These are phyloP conservation scores for Gleditsia sinensis DNA, from an alignment of 306 rosid genomes.

Conservation along the genomic window DNA sequence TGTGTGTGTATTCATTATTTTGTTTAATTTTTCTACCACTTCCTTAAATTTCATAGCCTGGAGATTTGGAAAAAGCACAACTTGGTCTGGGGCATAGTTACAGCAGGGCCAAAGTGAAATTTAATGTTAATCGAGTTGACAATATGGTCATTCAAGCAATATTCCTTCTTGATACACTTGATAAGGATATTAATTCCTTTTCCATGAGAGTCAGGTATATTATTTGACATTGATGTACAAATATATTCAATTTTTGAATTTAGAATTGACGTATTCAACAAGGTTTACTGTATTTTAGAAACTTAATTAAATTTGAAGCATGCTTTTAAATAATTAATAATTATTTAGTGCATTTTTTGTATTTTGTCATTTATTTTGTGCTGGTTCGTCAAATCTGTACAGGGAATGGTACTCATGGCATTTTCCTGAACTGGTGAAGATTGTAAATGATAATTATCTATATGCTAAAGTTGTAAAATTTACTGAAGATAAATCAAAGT, in stretches of 20 bases:
- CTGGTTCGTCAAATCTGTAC: conserved; percentile 22
- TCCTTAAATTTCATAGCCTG: conserved; percentile 47
- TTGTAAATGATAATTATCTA: conserved; percentile 84
- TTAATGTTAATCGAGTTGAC: conserved; percentile 94
- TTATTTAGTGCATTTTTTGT: not conserved
- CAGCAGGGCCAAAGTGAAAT: conserved; percentile 97
- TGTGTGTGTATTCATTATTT: not conserved
- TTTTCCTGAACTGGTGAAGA: conserved; percentile 95
- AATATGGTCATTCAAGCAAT: conserved; percentile 99
- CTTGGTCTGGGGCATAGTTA: conserved; percentile 96
- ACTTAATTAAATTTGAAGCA: not conserved
- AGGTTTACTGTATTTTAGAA: not conserved
- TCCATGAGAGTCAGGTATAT: conserved; percentile 92
- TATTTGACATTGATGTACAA: not conserved
- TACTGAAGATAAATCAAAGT: conserved; percentile 76
- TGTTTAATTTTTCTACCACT: not conserved
- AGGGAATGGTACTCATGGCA: conserved; percentile 99
- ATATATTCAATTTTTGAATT: not conserved
- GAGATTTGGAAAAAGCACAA: conserved; percentile 89
- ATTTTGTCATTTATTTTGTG: not conserved
- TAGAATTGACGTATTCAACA: not conserved
- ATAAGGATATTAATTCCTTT: conserved; percentile 88
- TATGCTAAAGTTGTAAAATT: conserved; percentile 79
- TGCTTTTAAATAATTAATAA: not conserved
- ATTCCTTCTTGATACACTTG: conserved; percentile 92